A percentile compares a stretch with the other conserved stretches of the same genome.
phyloP scores from a whole-genome alignment of 768 basidiomycete genomes.

The Auriscalpium microsporum region DNA sequence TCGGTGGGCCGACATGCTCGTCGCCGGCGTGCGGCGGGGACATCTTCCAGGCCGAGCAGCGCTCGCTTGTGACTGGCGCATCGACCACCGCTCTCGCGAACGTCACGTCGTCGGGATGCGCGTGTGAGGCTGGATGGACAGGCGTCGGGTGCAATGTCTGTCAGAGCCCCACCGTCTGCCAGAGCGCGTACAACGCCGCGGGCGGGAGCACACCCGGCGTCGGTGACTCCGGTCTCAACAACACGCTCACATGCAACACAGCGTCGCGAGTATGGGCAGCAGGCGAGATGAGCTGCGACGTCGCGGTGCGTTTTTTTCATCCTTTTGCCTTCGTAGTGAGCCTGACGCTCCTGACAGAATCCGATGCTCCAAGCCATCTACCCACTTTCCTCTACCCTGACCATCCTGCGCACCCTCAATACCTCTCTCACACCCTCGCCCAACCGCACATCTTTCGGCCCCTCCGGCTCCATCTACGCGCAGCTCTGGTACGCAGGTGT shows the following conservation, averaged over 20 bases:
- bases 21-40: slow-evolving; percentile 72
- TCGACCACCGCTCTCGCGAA: slow-evolving; percentile 43
- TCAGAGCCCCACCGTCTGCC: slow-evolving; percentile 55
- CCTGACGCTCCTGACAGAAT: slow-evolving; percentile 40
- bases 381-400: slow-evolving; percentile 62
- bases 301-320: slow-evolving; percentile 39
- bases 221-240: slow-evolving; percentile 38
- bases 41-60: slow-evolving; percentile 62
- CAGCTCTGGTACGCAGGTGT: slow-evolving; percentile 74
- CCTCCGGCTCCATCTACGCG: slow-evolving; percentile 44
- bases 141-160: slow-evolving; percentile 82
- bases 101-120: slow-evolving; percentile 56
- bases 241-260: slow-evolving; percentile 68
- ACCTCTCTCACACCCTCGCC: slow-evolving; percentile 61
- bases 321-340: not conserved
- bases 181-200: slow-evolving; percentile 44
- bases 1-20: slow-evolving; percentile 63
- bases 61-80: slow-evolving; percentile 38
- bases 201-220: slow-evolving; percentile 22
- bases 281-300: slow-evolving; percentile 78
- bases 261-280: slow-evolving; percentile 65
- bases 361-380: slow-evolving; percentile 74
- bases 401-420: slow-evolving; percentile 71
- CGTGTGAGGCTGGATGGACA: slow-evolving; percentile 67
- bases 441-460: slow-evolving; percentile 51